Base-by-base conservation (phyloP, 495 filamentous ascomycete species). In the Podospora fimiseda region DNA sequence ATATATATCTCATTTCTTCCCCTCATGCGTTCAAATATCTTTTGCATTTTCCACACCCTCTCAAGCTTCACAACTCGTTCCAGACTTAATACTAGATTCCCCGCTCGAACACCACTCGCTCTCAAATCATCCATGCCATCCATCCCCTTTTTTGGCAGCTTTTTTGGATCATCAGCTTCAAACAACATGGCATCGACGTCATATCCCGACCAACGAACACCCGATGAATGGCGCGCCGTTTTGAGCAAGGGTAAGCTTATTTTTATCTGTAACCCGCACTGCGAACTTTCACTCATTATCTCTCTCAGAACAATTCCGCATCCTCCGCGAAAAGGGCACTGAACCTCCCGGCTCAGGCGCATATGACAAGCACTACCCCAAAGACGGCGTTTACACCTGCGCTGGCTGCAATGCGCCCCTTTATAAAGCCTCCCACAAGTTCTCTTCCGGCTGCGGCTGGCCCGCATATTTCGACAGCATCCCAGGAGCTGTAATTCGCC, bases 361-460 rank as follows among this genome's bases (percentile, higher is more conserved):
- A 68, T 96, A 89, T 70, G 84, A 97, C 71, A 85, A 90, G 63
- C 91, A 96, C 72, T 77, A 81, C 66, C 80, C 88, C n/a, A 59
- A 70, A 1, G 55, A 73, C 19, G 93, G 93, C 36, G 78, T 87
- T 43, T 95, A 96, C 74, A 81, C 73, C 51, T 98, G 93, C 71
- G 88, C 85, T 3, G 93, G 79, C 43, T 98, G 93, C 75, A 63
- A 82, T 58, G 80, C 92, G 4, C 90, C 92, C 4, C 83, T 98
- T 11, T 98, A 98, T 76, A 87, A 78, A 60, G 89, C 92, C 9
- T 77, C 73, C 51, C 89, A 93, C 70, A 98, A 98, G 64, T 98
- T 98, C 77, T 88, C 88, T 65, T 92, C 88, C 27, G 90, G 90
- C 23, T 98, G 93, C 70, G 93, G 93, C 45, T 98, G 93, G 93